Conservation (phyloP, 768 basidiomycete genomes). For the Zangia roseola region DNA sequence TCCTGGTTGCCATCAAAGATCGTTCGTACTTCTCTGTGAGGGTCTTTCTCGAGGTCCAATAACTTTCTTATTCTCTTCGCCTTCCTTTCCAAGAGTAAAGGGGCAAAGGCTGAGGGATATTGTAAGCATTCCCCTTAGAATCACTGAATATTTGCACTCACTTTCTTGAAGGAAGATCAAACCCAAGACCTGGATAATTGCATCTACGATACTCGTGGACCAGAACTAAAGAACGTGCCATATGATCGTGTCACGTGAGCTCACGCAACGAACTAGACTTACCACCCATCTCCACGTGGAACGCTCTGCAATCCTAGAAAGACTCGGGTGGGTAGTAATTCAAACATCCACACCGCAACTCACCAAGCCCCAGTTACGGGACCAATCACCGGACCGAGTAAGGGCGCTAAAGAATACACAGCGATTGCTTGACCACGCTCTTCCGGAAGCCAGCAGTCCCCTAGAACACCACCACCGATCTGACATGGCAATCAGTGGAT, state of each 20-base stretch:
- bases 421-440: slow-evolving; percentile 64
- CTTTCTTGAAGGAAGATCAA: slow-evolving; percentile 63
- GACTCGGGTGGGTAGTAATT: background rate
- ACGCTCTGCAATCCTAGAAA: slow-evolving; percentile 49
- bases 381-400: slow-evolving; percentile 64
- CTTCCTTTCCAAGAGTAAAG: slow-evolving; percentile 46
- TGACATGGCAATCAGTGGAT: slow-evolving; percentile 1
- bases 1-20: slow-evolving; percentile 42
- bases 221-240: slow-evolving; percentile 46
- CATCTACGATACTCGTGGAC: slow-evolving; percentile 61
- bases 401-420: slow-evolving; percentile 61
- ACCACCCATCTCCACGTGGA: slow-evolving; percentile 76
- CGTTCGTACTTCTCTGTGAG: slow-evolving; percentile 41
- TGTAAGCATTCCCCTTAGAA: slow-evolving; percentile 14
- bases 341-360: slow-evolving; percentile 1
- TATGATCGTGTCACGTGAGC: too few species aligned
- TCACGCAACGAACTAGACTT: slow-evolving; percentile 19
- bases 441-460: slow-evolving; percentile 60
- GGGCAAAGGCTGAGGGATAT: slow-evolving; percentile 24
- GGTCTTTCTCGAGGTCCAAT: slow-evolving; percentile 48
- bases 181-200: slow-evolving; percentile 52
- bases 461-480: slow-evolving; percentile 68
- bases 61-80: slow-evolving; percentile 44
- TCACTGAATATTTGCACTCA: slow-evolving; percentile 27
- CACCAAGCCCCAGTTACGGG: slow-evolving; percentile 63